Percentiles rank a stretch among this genome's conserved stretches.
phyloP scores from a whole-genome alignment of 75 land plant genomes.

The Selaginella tamariscina region DNA sequence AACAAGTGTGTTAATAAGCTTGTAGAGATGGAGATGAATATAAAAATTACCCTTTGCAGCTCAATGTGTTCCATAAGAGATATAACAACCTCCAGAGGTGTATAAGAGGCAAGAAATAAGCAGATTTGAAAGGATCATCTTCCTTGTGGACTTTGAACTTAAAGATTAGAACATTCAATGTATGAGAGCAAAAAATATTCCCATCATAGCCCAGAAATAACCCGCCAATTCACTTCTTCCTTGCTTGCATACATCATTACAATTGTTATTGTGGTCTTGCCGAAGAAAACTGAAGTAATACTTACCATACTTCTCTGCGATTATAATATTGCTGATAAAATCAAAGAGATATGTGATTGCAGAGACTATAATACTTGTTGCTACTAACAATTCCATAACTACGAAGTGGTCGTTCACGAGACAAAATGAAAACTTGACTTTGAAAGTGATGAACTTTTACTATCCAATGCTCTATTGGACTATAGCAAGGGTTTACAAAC shows the following conservation, averaged over 20 bases:
- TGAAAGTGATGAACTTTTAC: too few relatives aligned
- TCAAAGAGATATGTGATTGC: background rate
- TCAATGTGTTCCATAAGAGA: background rate
- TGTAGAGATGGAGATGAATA: too few relatives aligned
- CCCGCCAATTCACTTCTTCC: background rate
- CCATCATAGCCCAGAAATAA: background rate
- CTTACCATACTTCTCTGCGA: background rate
- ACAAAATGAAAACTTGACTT: too few relatives aligned
- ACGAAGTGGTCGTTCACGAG: too few relatives aligned
- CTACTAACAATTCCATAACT: too few relatives aligned
- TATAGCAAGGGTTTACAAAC: too few relatives aligned
- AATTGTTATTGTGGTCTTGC: background rate
- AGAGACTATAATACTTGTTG: slow-evolving; percentile 1
- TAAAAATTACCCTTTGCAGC: background rate
- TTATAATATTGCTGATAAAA: background rate
- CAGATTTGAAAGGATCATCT: background rate
- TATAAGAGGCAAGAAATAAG: slow-evolving; percentile 2
- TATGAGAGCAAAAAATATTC: background rate
- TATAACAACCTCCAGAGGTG: background rate
- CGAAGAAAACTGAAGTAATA: background rate
- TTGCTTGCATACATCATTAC: background rate
- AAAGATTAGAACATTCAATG: background rate
- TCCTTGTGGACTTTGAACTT: background rate
- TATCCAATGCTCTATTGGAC: too few relatives aligned
- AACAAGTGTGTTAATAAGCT: too few relatives aligned